These are phyloP conservation scores for Spathaspora passalidarum DNA, from an alignment of 805 yeast species.

Conservation along the genomic window DNA sequence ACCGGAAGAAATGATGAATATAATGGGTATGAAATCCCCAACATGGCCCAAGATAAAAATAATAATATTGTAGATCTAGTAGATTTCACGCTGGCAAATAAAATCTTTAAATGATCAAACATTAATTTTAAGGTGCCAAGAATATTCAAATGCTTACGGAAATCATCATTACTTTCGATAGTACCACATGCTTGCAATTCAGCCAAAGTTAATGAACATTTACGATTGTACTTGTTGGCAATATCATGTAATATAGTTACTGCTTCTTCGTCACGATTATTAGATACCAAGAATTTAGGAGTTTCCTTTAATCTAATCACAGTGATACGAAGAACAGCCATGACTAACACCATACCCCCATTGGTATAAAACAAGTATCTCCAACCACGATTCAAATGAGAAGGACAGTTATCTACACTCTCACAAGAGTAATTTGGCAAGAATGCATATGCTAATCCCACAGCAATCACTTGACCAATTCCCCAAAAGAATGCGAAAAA, in stretches of 20 bases:
- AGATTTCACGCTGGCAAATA: conserved; percentile 38
- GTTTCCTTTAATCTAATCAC: conserved; percentile 44
- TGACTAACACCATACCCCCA: conserved; percentile 43
- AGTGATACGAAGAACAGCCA: conserved; percentile 33
- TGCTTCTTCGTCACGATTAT: conserved; percentile 52
- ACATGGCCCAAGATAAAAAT: conserved; percentile 49
- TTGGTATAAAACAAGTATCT: conserved; percentile 50
- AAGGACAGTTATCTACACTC: conserved; percentile 39
- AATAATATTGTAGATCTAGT: conserved; percentile 38
- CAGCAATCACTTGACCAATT: conserved; percentile 54
- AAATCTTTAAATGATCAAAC: conserved; percentile 36
- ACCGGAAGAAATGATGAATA: conserved; percentile 51
- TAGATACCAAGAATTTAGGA: conserved; percentile 52
- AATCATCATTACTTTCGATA: conserved; percentile 15
- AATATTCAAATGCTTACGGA: conserved; percentile 18
- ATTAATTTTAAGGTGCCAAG: conserved; percentile 20
- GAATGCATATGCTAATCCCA: conserved; percentile 52
- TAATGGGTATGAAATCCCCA: conserved; percentile 55
- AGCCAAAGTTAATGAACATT: conserved; percentile 43
- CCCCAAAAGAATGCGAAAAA: conserved; percentile 57
- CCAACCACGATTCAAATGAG: conserved; percentile 56
- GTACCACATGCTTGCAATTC: conserved; percentile 45
- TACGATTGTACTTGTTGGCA: conserved; percentile 44
- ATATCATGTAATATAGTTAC: conserved; percentile 37
- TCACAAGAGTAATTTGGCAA: conserved; percentile 47